A percentile compares a stretch with the other conserved stretches of the same genome.
Conservation (phyloP, 1,284 basidiomycete genomes). For the Ganoderma sinense region DNA sequence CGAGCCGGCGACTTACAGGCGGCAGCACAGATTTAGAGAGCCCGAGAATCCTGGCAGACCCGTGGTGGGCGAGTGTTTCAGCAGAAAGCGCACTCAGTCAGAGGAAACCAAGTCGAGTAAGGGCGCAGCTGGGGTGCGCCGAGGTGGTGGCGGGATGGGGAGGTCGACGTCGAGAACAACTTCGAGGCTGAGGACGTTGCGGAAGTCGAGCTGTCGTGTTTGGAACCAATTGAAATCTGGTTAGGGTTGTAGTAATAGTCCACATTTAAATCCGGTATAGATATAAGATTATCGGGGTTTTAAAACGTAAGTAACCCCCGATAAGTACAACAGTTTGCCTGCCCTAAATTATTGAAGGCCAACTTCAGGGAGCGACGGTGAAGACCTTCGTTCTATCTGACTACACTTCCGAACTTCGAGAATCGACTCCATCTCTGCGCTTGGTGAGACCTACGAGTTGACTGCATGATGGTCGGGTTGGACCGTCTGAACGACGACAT, state of each 20-base stretch:
- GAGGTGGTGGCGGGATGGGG: not conserved
- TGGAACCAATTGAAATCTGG: too few species aligned
- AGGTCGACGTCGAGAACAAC: too few species aligned
- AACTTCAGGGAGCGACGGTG: not conserved
- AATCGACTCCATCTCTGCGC: not conserved
- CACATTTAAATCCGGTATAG: too few species aligned
- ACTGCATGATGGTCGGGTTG: not conserved
- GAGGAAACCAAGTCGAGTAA: not conserved
- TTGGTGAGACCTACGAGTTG: not conserved
- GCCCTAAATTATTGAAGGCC: not conserved
- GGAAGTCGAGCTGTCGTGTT: too few species aligned
- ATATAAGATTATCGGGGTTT: not conserved
- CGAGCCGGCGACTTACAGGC: not conserved
- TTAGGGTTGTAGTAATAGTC: too few species aligned
- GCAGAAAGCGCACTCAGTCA: not conserved
- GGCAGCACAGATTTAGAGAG: too few species aligned
- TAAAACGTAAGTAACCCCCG: not conserved
- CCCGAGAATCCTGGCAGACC: slow-evolving; percentile 10
- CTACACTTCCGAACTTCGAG: not conserved
- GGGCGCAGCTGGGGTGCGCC: not conserved
- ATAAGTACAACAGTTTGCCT: not conserved
- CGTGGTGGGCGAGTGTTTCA: too few species aligned
- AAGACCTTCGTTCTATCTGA: not conserved
- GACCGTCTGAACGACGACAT: not conserved
- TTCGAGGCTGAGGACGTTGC: too few species aligned